A percentile compares a stretch with the other conserved stretches of the same genome.
Evolutionary conservation across 2,329 filamentous ascomycete genomes (phyloP).

Genomic region (Penicillium sp.): DNA sequence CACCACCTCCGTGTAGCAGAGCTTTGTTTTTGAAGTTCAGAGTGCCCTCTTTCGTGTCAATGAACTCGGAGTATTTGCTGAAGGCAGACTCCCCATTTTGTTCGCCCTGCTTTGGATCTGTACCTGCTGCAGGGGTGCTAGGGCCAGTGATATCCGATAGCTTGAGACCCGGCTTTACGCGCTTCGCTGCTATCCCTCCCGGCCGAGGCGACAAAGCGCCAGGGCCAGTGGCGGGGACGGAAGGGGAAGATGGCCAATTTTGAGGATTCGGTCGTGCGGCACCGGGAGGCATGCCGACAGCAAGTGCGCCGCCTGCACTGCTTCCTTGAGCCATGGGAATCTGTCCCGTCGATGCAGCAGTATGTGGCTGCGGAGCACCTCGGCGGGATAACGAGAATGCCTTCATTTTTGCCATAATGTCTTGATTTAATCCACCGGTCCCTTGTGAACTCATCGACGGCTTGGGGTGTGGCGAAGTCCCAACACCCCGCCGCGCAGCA

Average conservation of each 20-base stretch:
- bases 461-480: slow-evolving; percentile 27
- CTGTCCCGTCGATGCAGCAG: slow-evolving; percentile 35
- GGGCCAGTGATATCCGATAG: slow-evolving; percentile 50
- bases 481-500: slow-evolving; percentile 56
- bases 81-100: slow-evolving; percentile 49
- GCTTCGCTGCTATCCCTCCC: slow-evolving; percentile 49
- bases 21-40: slow-evolving; percentile 93
- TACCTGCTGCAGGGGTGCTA: slow-evolving; percentile 42
- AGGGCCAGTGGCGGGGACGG: slow-evolving; percentile 45
- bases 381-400: slow-evolving; percentile 67
- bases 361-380: slow-evolving; percentile 51
- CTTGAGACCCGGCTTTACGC: slow-evolving; percentile 50
- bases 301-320: slow-evolving; percentile 31
- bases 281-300: slow-evolving; percentile 30
- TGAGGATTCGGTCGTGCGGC: slow-evolving; percentile 31
- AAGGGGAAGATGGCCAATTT: slow-evolving; percentile 36
- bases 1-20: slow-evolving; percentile 80
- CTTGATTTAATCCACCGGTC: slow-evolving; percentile 57
- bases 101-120: slow-evolving; percentile 24
- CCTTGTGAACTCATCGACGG: slow-evolving; percentile 40
- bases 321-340: slow-evolving; percentile 26
- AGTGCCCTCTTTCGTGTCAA: slow-evolving; percentile 88
- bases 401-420: slow-evolving; percentile 69
- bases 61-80: slow-evolving; percentile 74
- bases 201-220: slow-evolving; percentile 43